Evolutionary conservation across 139 green algal genomes (phyloP), one percentile per base, ranked within the genome.

Genomic region (Chlorella sp.): DNA sequence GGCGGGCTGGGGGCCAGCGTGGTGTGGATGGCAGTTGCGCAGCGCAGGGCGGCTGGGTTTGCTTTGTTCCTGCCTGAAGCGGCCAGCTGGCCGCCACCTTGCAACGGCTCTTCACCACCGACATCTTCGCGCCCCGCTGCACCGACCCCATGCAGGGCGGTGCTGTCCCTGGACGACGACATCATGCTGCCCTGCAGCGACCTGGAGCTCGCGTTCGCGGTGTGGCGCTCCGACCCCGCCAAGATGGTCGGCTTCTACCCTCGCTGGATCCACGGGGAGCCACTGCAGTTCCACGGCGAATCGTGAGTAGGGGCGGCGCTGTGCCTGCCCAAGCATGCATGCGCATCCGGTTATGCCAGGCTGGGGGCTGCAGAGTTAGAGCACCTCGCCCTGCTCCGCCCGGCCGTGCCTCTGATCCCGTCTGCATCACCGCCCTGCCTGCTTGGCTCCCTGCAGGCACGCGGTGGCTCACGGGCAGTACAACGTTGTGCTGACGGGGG

Each of bases 111-210:
- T n/a, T n/a, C n/a, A n/a, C n/a, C n/a, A n/a, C n/a, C n/a, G n/a
- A n/a, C n/a, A n/a, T n/a, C n/a, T n/a, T n/a, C n/a, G n/a, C n/a
- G n/a, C n/a, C n/a, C n/a, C n/a, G n/a, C n/a, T 60, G 51, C 64
- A 34, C n/a, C 64, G 0, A 24, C 38, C 36, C 11, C 2, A 1
- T 83, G 51, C 58, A 73, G 85, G 40, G 85, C 65, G 7, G 86
- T 92, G 65, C 81, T 93, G 36, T 90, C 86, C 24, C 56, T 93
- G 54, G 86, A 92, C 40, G 88, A 92, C 69, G 88, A 92, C 84
- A 85, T 92, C 43, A 56, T 86, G 40, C 74, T 93, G 81, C 84
- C 88, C 34, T 93, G 90, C 83, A 36, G 48, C 41, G 72, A 86
- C 65, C 81, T 93, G 44, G 86, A 92, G 69, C 46, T n/a, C 36